Conservation (phyloP, 495 filamentous ascomycete species). For the Arthonia radiata region DNA sequence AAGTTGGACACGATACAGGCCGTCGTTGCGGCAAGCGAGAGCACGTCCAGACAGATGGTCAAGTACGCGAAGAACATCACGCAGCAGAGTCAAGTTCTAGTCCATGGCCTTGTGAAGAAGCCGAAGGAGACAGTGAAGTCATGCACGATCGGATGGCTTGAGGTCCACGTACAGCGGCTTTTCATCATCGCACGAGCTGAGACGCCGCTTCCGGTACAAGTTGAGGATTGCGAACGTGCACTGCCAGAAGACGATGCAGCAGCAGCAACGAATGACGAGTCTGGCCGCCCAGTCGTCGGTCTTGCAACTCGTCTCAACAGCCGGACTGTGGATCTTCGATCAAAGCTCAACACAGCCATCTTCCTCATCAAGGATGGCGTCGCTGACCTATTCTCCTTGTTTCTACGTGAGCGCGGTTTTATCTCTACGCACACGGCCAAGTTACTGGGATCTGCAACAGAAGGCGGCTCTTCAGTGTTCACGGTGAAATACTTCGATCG, state of each 20-base stretch:
- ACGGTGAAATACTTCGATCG: conserved; percentile 18
- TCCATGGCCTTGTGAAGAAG: conserved; percentile 50
- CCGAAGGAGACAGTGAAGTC: conserved; percentile 55
- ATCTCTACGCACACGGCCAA: conserved; percentile 15
- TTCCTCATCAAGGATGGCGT: conserved; percentile 19
- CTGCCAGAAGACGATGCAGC: conserved; percentile 11
- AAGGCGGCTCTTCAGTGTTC: conserved; percentile 21
- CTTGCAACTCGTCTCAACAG: conserved; percentile 19
- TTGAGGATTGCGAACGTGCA: conserved; percentile 16
- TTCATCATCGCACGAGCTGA: conserved; percentile 44
- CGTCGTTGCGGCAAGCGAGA: conserved; percentile 19
- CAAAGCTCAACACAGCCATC: conserved; percentile 18
- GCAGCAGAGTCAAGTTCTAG: conserved; percentile 54
- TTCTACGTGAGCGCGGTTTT: conserved; percentile 14
- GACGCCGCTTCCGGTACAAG: conserved; percentile 43
- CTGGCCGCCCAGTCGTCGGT: conserved; percentile 15
- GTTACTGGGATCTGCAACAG: conserved; percentile 15
- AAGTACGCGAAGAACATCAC: conserved; percentile 66
- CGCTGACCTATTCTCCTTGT: conserved; percentile 15
- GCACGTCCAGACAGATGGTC: conserved; percentile 52
- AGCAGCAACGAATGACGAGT: conserved; percentile 3
- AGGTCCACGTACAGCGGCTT: conserved; percentile 58
- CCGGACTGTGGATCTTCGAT: conserved; percentile 17
- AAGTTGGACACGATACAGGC: conserved; percentile 15
- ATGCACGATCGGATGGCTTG: conserved; percentile 47